Evolutionary conservation across 495 filamentous ascomycete genomes (phyloP), one percentile per base, ranked within the genome.

Genomic region (Penicillium mononematosum): DNA sequence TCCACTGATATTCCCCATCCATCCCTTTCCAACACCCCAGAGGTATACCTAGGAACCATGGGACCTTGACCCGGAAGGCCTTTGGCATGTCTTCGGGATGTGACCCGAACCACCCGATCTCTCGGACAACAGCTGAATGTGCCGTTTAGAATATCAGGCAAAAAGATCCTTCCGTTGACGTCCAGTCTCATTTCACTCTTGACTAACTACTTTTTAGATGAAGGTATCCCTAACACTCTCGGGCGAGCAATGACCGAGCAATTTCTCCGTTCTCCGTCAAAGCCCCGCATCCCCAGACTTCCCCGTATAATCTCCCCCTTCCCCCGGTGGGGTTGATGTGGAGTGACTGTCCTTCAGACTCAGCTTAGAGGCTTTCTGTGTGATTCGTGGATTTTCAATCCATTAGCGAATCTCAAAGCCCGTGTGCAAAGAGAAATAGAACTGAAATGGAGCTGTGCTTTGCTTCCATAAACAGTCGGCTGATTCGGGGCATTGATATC

Each of bases 261-360:
- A 55, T 51, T 63, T 64, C 50, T 58, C 64, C 61, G 47, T 58
- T 32, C 17, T n/a, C 54, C 45, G 25, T 39, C 45, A 22, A 50
- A 47, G 0, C 65, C 68, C 68, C 68, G 59, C 65, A 61, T 50
- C 56, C 46, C 58, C 4, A 22, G 50, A 53, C 27, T 44, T 38
- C 47, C 11, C 17, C 14, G 9, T 29, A 31, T 14, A 17, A 8
- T 39, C 31, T 14, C 31, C 31, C 34, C 36, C 31, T 34, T 10
- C 11, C 34, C 16, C 36, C 36, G 36, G 16, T 39, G 36, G 36
- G 36, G 34, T 38, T 38, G 14, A 38, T 38, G 14, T 39, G 31
- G 31, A 34, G 31, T 17, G 36, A 6, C 16, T 39, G 9, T 17
- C n/a, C 36, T 39, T 6, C 7, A 39, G 2, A 7, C 7, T n/a